Evolutionary conservation across 164 flowering plant species (phyloP).

Genomic region (Pachysandra terminalis): DNA sequence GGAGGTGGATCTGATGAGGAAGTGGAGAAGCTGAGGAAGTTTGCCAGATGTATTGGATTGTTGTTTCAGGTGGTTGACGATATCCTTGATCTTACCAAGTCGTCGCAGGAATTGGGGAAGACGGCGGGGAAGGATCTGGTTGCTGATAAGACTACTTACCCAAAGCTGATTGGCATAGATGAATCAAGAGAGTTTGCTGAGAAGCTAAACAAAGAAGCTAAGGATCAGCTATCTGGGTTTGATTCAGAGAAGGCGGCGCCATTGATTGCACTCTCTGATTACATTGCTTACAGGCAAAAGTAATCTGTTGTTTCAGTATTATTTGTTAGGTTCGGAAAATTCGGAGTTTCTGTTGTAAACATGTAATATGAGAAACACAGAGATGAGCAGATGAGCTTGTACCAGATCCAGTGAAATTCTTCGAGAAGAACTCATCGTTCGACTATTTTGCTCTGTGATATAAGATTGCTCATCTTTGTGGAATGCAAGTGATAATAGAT

Average conservation of each 20-base stretch:
- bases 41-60: constrained; percentile 53
- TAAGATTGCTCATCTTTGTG: not conserved
- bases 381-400: not conserved
- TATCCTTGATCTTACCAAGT: constrained; percentile 60
- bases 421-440: too few species aligned
- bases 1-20: too few species aligned
- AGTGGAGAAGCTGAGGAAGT: constrained; percentile 48
- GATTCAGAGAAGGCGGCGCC: constrained; percentile 56
- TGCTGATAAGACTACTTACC: constrained; percentile 58
- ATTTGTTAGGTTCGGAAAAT: not conserved
- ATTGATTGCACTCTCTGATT: constrained; percentile 57
- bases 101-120: constrained; percentile 62
- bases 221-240: constrained; percentile 45
- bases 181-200: constrained; percentile 52
- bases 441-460: not conserved
- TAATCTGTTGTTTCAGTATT: constrained; percentile 1
- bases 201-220: constrained; percentile 46
- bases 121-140: constrained; percentile 68
- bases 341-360: not conserved
- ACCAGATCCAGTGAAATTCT: not conserved
- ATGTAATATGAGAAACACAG: too few species aligned
- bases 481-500: not conserved
- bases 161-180: constrained; percentile 59
- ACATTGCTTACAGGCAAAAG: constrained; percentile 60
- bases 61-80: constrained; percentile 75